Evolutionary conservation across 768 basidiomycete species (phyloP).

Genomic region (Leccinum ochraceum): DNA sequence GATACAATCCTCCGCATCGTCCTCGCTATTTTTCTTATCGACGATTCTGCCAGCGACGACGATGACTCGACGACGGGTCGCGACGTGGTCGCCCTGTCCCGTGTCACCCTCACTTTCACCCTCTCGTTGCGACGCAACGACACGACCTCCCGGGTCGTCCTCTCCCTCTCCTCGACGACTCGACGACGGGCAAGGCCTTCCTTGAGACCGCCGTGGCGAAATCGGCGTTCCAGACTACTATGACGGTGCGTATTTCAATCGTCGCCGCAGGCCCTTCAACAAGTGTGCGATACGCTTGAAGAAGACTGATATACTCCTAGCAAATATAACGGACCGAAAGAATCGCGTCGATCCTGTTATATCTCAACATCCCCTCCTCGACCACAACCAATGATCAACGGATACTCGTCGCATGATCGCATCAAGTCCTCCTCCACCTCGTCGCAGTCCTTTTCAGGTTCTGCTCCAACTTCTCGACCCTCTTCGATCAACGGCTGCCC

Average conservation of each 20-base stretch:
- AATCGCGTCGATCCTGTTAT: conserved; percentile 53
- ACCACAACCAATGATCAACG: conserved; percentile 50
- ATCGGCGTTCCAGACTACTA: conserved; percentile 93
- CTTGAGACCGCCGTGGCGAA: conserved; percentile 83
- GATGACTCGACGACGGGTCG: too few species aligned
- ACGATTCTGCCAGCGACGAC: too few species aligned
- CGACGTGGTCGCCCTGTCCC: too few species aligned
- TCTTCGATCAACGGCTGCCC: conserved; percentile 20
- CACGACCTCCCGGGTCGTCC: too few species aligned
- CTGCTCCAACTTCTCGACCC: conserved; percentile 8
- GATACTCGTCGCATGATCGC: conserved; percentile 29
- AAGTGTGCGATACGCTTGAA: conserved; percentile 76
- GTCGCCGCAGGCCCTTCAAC: conserved; percentile 70
- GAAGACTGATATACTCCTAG: conserved; percentile 79
- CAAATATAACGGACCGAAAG: conserved; percentile 77
- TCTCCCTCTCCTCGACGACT: too few species aligned
- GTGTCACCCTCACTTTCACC: too few species aligned
- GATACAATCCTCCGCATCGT: too few species aligned
- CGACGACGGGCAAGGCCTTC: conserved; percentile 51
- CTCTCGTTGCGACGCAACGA: too few species aligned
- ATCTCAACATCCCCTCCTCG: conserved; percentile 33
- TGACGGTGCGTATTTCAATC: conserved; percentile 58
- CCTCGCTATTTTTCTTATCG: too few species aligned
- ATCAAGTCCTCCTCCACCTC: conserved; percentile 20
- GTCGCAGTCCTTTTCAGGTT: conserved; percentile 8